Conservation (phyloP, 1,284 basidiomycete species). For the Cutaneotrichosporon sp. region DNA sequence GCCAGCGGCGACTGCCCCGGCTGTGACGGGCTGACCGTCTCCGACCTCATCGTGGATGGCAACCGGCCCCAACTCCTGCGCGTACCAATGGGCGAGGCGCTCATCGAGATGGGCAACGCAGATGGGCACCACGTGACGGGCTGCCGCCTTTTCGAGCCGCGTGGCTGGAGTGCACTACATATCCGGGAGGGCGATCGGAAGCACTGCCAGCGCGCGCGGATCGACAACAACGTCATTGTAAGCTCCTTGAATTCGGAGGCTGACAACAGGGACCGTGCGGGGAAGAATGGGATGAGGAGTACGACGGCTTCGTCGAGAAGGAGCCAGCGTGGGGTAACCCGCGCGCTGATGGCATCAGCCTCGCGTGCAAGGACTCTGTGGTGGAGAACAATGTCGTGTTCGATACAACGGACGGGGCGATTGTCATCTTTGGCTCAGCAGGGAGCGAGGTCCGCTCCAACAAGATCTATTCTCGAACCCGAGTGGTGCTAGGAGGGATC, state of each 20-base stretch:
- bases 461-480: conserved; percentile 45
- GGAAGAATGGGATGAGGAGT: conserved; percentile 55
- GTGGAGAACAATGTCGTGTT: conserved; percentile 53
- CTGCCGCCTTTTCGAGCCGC: conserved; percentile 52
- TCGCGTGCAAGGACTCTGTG: conserved; percentile 52
- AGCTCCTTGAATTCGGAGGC: conserved; percentile 11
- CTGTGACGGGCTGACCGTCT: conserved; percentile 42
- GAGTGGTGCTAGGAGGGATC: conserved; percentile 52
- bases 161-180: conserved; percentile 54
- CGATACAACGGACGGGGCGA: conserved; percentile 54
- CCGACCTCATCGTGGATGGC: conserved; percentile 50
- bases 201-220: conserved; percentile 42
- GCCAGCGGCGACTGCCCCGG: conserved; percentile 50
- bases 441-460: conserved; percentile 48
- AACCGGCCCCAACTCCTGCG: conserved; percentile 51
- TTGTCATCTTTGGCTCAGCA: conserved; percentile 52
- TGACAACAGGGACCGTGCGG: conserved; percentile 50
- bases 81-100: conserved; percentile 46
- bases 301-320: conserved; percentile 47
- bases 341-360: conserved; percentile 52
- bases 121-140: conserved; percentile 47
- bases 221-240: conserved; percentile 51
- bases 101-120: conserved; percentile 52
- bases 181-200: conserved; percentile 52
- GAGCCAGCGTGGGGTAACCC: conserved; percentile 49